Base-by-base conservation (phyloP, 176 grass and related monocot species). In the Zea luxurians region DNA sequence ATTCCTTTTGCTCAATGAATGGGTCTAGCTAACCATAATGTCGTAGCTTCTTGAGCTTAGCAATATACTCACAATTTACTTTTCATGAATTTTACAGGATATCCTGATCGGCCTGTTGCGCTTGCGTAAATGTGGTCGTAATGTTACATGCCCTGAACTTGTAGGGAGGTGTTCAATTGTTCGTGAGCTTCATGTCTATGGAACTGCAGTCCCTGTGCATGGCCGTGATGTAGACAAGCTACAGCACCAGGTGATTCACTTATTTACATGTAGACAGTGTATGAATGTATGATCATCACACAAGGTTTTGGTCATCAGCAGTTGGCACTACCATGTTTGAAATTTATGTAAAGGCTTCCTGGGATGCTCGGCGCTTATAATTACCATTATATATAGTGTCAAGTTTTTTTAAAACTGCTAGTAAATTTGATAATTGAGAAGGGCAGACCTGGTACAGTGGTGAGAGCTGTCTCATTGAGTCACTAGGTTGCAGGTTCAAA, bases 181-280 rank as follows among this genome's bases (percentile, higher is more conserved):
- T 62, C 92, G 96, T 10, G 92, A 99, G 81, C 92, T 99, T 77
- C 96, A 99, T 87, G 92, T 99, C 7, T 99, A 99, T 73, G 96
- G 96, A 87, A 99, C 96, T 44, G 96, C 96, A 35, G 96, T 99
- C 66, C 96, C 96, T 69, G 96, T 99, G 36, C 96, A 99, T 66
- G 96, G 92, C 64, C 89, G 92, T 64, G 96, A 95, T 80, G 48
- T 86, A 12, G 92, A 89, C 54, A 99, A 99, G 72, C 80, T 95
- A 16, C 96, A 99, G 9, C 96, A 99, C 72, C 96, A 99, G 89
- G 96, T 88, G 34, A 88, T 67, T 68, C 53, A 66, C 62, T 12
- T 80, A 62, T 48, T 49, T 73, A 11, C 49, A 59, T 73, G 66
- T 57, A 36, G 18, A 73, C 35, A 37, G 57, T 34, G 8, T 61